These are phyloP conservation scores for Zymoseptoria passerinii DNA, from an alignment of 2,329 filamentous ascomycete genomes.

Conservation along the genomic window DNA sequence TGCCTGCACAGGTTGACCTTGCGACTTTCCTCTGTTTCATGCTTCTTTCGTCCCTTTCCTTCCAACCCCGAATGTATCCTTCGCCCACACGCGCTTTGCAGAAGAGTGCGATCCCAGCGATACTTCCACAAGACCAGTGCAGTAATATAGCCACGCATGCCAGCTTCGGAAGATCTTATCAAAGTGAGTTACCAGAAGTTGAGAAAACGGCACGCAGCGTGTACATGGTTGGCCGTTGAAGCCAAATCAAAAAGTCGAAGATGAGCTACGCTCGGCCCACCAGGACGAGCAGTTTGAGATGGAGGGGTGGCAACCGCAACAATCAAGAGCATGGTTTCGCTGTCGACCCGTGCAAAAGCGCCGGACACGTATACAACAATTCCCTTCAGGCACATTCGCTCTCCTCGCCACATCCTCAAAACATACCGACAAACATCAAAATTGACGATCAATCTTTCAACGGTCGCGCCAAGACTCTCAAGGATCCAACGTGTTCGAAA, in stretches of 20 bases:
- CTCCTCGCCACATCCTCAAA: not conserved
- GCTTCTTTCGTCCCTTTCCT: not conserved
- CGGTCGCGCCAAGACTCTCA: not conserved
- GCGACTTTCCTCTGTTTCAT: not conserved
- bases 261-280: not conserved
- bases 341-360: not conserved
- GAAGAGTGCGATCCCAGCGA: not conserved
- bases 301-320: not conserved
- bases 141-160: not conserved
- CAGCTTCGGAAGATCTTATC: not conserved
- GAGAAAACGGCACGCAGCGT: not conserved
- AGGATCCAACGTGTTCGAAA: constrained; percentile 8
- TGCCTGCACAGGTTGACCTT: not conserved
- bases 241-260: not conserved
- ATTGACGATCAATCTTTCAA: not conserved
- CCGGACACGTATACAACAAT: not conserved
- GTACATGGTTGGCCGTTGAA: not conserved
- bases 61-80: not conserved
- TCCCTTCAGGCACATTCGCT: not conserved
- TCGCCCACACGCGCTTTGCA: not conserved
- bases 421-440: not conserved
- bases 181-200: not conserved
- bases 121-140: not conserved
- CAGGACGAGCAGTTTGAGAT: not conserved
- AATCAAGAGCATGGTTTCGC: not conserved